Evolutionary conservation across 805 yeast genomes (phyloP).

Genomic region (Spathaspora boniae): DNA sequence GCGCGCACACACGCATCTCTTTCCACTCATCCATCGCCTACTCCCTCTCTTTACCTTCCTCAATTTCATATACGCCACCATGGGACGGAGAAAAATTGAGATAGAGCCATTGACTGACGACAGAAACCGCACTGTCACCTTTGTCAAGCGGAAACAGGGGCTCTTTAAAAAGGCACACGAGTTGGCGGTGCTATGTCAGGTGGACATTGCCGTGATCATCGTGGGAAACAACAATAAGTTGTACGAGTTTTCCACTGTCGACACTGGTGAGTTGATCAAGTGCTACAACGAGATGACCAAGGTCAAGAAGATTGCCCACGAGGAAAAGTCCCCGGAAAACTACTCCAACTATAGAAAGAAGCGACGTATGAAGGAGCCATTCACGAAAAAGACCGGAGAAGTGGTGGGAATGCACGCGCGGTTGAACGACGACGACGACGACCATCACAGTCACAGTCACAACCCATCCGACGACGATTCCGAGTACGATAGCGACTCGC

Average conservation of each 20-base stretch:
- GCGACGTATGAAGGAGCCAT: conserved; percentile 18
- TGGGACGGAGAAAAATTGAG: conserved; percentile 97
- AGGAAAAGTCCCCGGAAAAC: conserved; percentile 60
- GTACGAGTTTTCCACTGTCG: conserved; percentile 78
- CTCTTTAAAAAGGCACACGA: conserved; percentile 84
- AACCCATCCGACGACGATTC: conserved; percentile 19
- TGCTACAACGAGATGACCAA: conserved; percentile 19
- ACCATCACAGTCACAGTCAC: no score
- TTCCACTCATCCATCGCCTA: not conserved
- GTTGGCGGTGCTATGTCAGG: conserved; percentile 85
- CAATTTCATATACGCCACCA: conserved; percentile 20
- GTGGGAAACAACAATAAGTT: conserved; percentile 79
- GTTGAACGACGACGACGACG: conserved; percentile 13
- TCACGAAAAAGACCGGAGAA: conserved; percentile 11
- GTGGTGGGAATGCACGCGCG: conserved; percentile 9
- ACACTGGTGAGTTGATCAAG: conserved; percentile 37
- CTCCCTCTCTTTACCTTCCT: not conserved
- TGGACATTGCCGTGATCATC: conserved; percentile 87
- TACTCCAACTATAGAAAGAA: conserved; percentile 58
- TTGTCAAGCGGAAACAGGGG: conserved; percentile 92
- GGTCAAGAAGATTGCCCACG: conserved; percentile 39
- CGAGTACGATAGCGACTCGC: conserved; percentile 33
- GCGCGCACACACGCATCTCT: no score
- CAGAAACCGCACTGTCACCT: conserved; percentile 80
- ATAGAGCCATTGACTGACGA: conserved; percentile 90